Evolutionary conservation across 1,139 yeast species (phyloP).

Genomic region (Magnusiomyces fungicola): DNA sequence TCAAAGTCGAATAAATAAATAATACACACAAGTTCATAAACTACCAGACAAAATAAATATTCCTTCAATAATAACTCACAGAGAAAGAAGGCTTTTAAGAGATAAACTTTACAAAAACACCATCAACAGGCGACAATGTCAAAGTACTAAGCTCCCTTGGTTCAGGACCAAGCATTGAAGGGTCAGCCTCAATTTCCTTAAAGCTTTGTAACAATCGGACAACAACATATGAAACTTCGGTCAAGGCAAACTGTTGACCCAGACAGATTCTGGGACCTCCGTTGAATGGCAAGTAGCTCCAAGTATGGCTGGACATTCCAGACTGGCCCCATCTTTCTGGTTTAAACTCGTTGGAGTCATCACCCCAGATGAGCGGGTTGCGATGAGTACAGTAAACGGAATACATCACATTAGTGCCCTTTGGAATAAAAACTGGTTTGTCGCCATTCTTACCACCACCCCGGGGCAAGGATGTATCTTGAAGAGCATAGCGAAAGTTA

Average conservation of each 20-base stretch:
- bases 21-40: too few relatives aligned
- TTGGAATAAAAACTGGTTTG: constrained; percentile 39
- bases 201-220: constrained; percentile 39
- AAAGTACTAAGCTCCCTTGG: neutral
- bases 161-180: neutral
- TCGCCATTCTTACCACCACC: constrained; percentile 46
- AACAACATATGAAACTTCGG: constrained; percentile 45
- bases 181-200: constrained; percentile 13
- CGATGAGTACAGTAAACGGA: constrained; percentile 36
- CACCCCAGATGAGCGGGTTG: constrained; percentile 40
- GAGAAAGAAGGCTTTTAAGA: too few relatives aligned
- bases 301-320: constrained; percentile 25
- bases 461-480: constrained; percentile 43
- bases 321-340: constrained; percentile 45
- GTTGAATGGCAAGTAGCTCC: constrained; percentile 40
- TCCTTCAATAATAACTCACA: too few relatives aligned
- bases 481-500: constrained; percentile 42
- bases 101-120: neutral
- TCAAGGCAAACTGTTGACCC: constrained; percentile 54
- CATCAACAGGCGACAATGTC: neutral
- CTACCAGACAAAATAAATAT: too few relatives aligned
- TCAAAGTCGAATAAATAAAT: too few relatives aligned
- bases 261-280: constrained; percentile 56
- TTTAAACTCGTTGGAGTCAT: constrained; percentile 42
- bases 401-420: constrained; percentile 43